Evolutionary conservation across 495 filamentous ascomycete genomes (phyloP), one percentile per base, ranked within the genome.

Genomic region (Hypoxylon crocopeplum): DNA sequence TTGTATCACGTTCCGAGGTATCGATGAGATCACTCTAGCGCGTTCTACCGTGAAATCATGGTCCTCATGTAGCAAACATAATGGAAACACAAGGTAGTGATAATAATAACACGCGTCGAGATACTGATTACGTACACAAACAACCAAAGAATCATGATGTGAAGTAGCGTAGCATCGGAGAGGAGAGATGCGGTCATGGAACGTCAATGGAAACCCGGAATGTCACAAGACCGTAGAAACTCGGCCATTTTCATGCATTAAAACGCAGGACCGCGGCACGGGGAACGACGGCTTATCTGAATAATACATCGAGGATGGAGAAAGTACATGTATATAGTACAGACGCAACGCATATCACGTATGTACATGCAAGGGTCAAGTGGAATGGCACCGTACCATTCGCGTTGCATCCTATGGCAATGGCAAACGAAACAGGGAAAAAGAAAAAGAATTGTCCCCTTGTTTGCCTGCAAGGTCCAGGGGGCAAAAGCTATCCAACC

Each of bases 221-320:
- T 59, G 61, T 64, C 61, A 64, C 61, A 64, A 64, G 61, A 64
- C 61, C 61, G 61, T 64, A 59, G 61, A 64, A 53, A 50, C 17
- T 64, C 61, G 61, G 61, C 55, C 56, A 64, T 64, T 64, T 34
- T 64, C 55, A 64, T 64, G 61, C 55, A 51, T 55, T 58, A 64
- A 59, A 64, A 59, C 49, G 55, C 61, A 64, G 61, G 39, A 59
- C 55, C 55, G 37, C 55, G 61, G 61, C 61, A 64, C 61, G 41
- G 59, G 46, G 47, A 51, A 37, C 59, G 48, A 62, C 51, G 54
- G 61, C 29, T 44, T 64, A 64, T 51, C 55, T 59, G 55, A 64
- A 64, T 64, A 59, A 36, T 29, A 38, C 3, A 40, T 13, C n/a
- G 17, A 24, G 21, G 27, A 38, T 16, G 24, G 38, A 47, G 24